A percentile compares a stretch with the other conserved stretches of the same genome.
These are phyloP conservation scores for Phytophthora idaei DNA, from an alignment of 352 stramenopile species.

Conservation along the genomic window DNA sequence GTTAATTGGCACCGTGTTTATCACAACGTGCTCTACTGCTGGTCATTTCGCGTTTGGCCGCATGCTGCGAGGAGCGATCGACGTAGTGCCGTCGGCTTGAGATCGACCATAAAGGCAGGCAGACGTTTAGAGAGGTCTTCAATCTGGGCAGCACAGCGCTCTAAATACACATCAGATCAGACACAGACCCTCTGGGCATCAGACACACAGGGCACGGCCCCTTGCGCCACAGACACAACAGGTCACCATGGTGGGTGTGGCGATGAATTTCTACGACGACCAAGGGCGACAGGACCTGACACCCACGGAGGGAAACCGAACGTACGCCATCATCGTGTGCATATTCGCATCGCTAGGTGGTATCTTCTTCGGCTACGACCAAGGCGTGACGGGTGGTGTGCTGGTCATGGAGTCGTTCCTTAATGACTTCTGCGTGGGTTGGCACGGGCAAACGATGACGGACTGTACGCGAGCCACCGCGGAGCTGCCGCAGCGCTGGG, in stretches of 20 bases:
- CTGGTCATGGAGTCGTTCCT: slow-evolving; percentile 59
- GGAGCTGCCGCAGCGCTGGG: slow-evolving; percentile 45
- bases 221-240: background rate
- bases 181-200: too few relatives aligned
- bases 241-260: slow-evolving; percentile 39
- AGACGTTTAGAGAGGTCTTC: too few relatives aligned
- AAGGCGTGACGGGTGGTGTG: slow-evolving; percentile 45
- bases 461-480: slow-evolving; percentile 39
- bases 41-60: slow-evolving; percentile 17
- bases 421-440: slow-evolving; percentile 52
- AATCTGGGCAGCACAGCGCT: too few relatives aligned
- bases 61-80: slow-evolving; percentile 14
- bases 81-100: background rate
- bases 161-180: too few relatives aligned
- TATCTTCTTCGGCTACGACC: slow-evolving; percentile 52
- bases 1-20: slow-evolving; percentile 12
- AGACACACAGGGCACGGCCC: slow-evolving; percentile 1
- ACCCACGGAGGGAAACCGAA: slow-evolving; percentile 49
- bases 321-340: slow-evolving; percentile 49
- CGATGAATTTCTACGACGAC: slow-evolving; percentile 54
- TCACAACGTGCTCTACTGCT: slow-evolving; percentile 5
- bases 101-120: background rate
- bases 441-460: slow-evolving; percentile 42
- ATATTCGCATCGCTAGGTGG: slow-evolving; percentile 45
- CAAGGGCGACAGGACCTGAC: slow-evolving; percentile 34